Base-by-base conservation (phyloP, 352 stramenopile genomes). In the Globisporangium takayamanum region DNA sequence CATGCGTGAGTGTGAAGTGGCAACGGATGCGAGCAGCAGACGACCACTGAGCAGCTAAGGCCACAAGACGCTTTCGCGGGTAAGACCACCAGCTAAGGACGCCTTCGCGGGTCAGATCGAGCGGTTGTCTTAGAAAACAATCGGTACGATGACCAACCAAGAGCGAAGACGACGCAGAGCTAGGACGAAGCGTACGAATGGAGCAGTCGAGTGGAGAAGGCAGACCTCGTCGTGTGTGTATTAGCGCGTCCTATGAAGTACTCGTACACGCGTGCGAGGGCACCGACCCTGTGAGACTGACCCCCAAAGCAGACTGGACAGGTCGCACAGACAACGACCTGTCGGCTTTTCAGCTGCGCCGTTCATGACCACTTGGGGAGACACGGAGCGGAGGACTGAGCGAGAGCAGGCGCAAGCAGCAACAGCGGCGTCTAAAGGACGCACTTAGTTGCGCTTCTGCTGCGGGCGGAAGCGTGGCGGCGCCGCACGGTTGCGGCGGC, bases 401-500 rank as follows among this genome's bases (percentile, higher is more conserved):
- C 41, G 41, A 46, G 41, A 39, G 33, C 33, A 39, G 33, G 33
- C 33, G 33, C 33, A 39, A 39, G 33, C 33, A 39, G 33, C 33
- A 39, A 39, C 30, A 4, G 8, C 2, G 5, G 30, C 30, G 30
- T 36, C 30, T 5, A 36, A 8, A 36, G 10, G 39, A 45, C 39
- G 39, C 30, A 36, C 41, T 46, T 54, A 54, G 18, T 41, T 42
- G 49, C 49, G 49, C 49, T 54, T 54, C 49, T 54, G 49, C 78
- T 90, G 89, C 51, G 74, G 68, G 59, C 76, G 78, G 69, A 94
- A 93, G 57, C 89, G 84, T 63, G 77, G 77, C 57, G 97, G 97
- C 60, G 96, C 92, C 64, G 96, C 92, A 72, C 96, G 93, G 80
- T 96, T 97, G 63, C 88, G 86, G 75, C 97, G 92, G 60, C 76